Evolutionary conservation across 208 protist species (phyloP).

Genomic region (Acanthamoeba rhysodes): DNA sequence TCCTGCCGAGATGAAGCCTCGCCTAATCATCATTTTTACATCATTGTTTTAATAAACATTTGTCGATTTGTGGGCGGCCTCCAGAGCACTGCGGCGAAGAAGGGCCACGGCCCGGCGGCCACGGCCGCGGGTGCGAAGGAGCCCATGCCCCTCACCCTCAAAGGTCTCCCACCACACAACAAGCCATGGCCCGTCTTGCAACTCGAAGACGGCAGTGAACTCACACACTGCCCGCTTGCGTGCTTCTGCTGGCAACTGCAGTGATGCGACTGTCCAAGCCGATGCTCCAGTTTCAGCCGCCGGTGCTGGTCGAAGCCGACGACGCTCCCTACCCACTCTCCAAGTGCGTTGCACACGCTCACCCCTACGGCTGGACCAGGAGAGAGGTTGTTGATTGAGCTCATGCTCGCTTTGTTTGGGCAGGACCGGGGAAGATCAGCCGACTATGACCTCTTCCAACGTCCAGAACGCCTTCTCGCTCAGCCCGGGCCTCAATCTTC

Average conservation of each 20-base stretch:
- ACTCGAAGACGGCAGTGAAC: no score
- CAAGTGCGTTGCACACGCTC: conserved; percentile 11
- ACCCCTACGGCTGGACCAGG: not conserved
- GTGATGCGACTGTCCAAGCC: conserved; percentile 42
- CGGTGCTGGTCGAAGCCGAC: conserved; percentile 35
- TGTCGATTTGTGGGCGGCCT: no score
- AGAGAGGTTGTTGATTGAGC: not conserved
- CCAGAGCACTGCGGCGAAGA: not conserved
- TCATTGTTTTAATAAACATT: no score
- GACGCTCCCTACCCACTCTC: conserved; percentile 35
- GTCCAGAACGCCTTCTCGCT: conserved; percentile 26
- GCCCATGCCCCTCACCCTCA: conserved; percentile 11
- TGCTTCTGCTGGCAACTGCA: not conserved
- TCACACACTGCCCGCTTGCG: not conserved
- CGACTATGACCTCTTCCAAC: conserved; percentile 4
- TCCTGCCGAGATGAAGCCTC: no score
- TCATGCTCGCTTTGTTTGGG: not conserved
- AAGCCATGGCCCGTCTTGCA: not conserved
- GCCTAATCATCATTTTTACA: no score
- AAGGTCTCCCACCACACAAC: not conserved
- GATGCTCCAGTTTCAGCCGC: conserved; percentile 25
- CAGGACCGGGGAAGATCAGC: conserved; percentile 15
- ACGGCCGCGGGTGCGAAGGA: not conserved
- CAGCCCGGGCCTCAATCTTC: conserved; percentile 51
- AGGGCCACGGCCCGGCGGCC: not conserved